Percentiles rank a stretch among this genome's conserved stretches.
phyloP scores from a whole-genome alignment of 2,329 filamentous ascomycete genomes.

The Pleoardoris graminearum region DNA sequence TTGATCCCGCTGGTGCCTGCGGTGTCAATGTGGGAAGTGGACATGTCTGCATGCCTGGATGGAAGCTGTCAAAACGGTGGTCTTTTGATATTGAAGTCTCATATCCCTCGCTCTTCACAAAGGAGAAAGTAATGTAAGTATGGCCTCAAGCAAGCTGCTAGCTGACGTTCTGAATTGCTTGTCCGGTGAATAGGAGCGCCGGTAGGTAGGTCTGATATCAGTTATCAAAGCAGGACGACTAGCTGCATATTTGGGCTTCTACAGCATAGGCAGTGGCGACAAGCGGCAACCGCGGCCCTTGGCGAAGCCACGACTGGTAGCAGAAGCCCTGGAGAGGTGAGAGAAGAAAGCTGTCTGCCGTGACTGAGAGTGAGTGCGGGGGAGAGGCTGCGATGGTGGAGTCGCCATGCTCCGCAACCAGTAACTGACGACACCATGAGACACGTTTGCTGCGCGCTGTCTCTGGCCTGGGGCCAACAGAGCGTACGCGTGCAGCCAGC shows the following conservation, averaged over 20 bases:
- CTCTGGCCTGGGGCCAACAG: background rate
- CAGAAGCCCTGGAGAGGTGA: background rate
- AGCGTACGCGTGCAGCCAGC: conserved; percentile 20
- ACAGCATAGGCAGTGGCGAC: background rate
- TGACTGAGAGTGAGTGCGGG: no score
- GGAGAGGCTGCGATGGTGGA: conserved; percentile 1
- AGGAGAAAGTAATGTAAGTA: no score
- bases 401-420: conserved; percentile 6
- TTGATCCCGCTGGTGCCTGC: no score
- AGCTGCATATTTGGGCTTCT: conserved; percentile 2
- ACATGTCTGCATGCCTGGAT: background rate
- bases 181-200: background rate
- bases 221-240: background rate
- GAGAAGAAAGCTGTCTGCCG: background rate
- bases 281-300: background rate
- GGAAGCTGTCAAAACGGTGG: background rate
- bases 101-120: background rate
- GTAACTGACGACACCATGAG: conserved; percentile 7
- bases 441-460: conserved; percentile 8
- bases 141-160: no score
- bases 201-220: background rate
- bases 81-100: background rate
- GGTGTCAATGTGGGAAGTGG: no score
- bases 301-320: background rate
- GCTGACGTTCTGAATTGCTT: background rate